A percentile compares a stretch with the other conserved stretches of the same genome.
These are phyloP conservation scores for Aspergillus bombycis DNA, from an alignment of 2,329 filamentous ascomycete species.

Conservation along the genomic window DNA sequence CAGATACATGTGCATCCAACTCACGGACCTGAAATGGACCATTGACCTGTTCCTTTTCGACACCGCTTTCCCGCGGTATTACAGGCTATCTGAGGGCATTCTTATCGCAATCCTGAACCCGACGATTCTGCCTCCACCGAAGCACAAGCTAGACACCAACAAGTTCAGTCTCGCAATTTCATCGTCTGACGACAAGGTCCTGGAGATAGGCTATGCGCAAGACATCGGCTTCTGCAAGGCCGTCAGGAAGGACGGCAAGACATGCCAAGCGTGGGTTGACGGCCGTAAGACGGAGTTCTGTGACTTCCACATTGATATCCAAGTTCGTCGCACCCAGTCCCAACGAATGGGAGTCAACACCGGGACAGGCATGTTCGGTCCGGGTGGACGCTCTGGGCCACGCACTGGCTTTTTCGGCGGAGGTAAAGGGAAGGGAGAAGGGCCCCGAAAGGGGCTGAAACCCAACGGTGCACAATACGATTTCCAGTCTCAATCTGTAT, in stretches of 20 bases:
- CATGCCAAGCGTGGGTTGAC: slow-evolving; percentile 85
- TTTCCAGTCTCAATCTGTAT: slow-evolving; percentile 45
- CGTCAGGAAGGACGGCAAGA: slow-evolving; percentile 78
- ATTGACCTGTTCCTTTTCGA: slow-evolving; percentile 92
- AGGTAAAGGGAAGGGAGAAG: slow-evolving; percentile 16
- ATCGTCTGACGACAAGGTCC: slow-evolving; percentile 82
- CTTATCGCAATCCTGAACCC: slow-evolving; percentile 92
- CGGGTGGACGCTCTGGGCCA: slow-evolving; percentile 38
- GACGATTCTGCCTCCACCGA: slow-evolving; percentile 82
- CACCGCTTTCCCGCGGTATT: slow-evolving; percentile 86
- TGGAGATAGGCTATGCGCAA: slow-evolving; percentile 82
- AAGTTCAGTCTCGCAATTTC: slow-evolving; percentile 84
- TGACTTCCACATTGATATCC: slow-evolving; percentile 86
- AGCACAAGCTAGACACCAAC: slow-evolving; percentile 73
- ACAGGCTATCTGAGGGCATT: slow-evolving; percentile 91
- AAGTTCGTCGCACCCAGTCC: slow-evolving; percentile 70
- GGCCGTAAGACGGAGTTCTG: slow-evolving; percentile 85
- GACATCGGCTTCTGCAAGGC: slow-evolving; percentile 89
- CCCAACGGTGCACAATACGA: slow-evolving; percentile 45
- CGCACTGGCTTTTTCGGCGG: slow-evolving; percentile 48
- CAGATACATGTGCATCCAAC: slow-evolving; percentile 90
- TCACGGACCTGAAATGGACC: slow-evolving; percentile 89
- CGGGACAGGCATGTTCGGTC: slow-evolving; percentile 58
- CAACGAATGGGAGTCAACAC: slow-evolving; percentile 79
- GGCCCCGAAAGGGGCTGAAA: slow-evolving; percentile 33